A percentile compares a stretch with the other conserved stretches of the same genome.
Conservation (phyloP, 2,329 filamentous ascomycete genomes). For the Exophiala viscosa region DNA sequence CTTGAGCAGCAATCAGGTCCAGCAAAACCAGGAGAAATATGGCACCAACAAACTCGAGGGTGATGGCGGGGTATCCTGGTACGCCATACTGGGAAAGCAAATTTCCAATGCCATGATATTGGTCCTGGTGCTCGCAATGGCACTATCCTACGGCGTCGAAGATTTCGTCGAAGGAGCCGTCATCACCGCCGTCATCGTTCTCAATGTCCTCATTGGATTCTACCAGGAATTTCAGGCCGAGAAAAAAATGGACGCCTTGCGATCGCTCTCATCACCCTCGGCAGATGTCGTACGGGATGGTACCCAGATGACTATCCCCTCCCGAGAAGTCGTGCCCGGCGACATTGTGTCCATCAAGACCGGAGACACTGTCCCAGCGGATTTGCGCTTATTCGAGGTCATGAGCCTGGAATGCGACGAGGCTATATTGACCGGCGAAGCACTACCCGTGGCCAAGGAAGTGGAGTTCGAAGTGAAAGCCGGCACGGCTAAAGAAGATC, state of each 20-base stretch:
- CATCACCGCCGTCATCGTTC: conserved; percentile 55
- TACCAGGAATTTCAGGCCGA: conserved; percentile 59
- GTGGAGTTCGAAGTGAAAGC: conserved; percentile 33
- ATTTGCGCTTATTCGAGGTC: conserved; percentile 52
- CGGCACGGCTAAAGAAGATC: conserved; percentile 32
- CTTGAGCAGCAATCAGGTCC: conserved; percentile 42
- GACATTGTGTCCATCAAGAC: conserved; percentile 52
- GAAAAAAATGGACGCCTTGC: conserved; percentile 57
- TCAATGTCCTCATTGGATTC: conserved; percentile 58
- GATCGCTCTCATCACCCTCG: conserved; percentile 54
- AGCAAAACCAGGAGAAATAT: conserved; percentile 44
- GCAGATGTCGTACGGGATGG: conserved; percentile 57
- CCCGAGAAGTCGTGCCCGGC: conserved; percentile 58
- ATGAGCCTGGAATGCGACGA: conserved; percentile 74
- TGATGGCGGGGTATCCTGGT: conserved; percentile 44
- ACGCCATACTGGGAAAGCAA: conserved; percentile 51
- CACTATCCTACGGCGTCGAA: conserved; percentile 53
- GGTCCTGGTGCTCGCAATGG: conserved; percentile 68
- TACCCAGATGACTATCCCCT: conserved; percentile 49
- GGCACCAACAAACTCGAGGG: conserved; percentile 50
- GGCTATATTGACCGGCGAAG: conserved; percentile 60
- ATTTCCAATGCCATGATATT: conserved; percentile 56
- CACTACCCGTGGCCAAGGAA: conserved; percentile 56
- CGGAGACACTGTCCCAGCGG: conserved; percentile 58
- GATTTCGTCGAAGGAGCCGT: conserved; percentile 59